These are phyloP conservation scores for Elsinoe perseae DNA, from an alignment of 2,329 filamentous ascomycete genomes.

Conservation along the genomic window DNA sequence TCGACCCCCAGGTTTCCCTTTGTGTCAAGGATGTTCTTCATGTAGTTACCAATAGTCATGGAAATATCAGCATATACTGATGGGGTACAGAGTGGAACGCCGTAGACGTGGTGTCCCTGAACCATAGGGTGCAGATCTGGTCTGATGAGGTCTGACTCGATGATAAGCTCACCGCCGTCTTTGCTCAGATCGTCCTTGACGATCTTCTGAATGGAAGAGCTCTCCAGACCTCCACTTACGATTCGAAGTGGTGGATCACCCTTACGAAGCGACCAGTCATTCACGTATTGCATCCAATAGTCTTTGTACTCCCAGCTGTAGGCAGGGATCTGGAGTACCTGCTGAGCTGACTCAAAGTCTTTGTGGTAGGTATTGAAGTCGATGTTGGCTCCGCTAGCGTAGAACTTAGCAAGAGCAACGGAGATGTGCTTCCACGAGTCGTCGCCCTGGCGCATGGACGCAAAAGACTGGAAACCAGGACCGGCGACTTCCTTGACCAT, in stretches of 20 bases:
- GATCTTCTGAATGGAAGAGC: conserved; percentile 34
- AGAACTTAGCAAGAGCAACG: conserved; percentile 41
- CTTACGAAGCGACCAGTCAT: conserved; percentile 28
- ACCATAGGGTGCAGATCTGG: conserved; percentile 33
- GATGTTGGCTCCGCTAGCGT: conserved; percentile 51
- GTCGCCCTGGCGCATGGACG: conserved; percentile 37
- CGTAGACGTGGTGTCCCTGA: conserved; percentile 39
- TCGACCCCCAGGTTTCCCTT: conserved; percentile 27
- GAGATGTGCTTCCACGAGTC: conserved; percentile 38
- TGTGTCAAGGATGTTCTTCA: conserved; percentile 16
- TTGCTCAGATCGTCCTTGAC: conserved; percentile 29
- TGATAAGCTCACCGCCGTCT: conserved; percentile 25
- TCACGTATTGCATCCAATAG: conserved; percentile 33
- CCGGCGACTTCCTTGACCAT: conserved; percentile 36
- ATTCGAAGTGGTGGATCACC: conserved; percentile 20
- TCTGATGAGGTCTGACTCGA: conserved; percentile 37
- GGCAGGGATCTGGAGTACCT: conserved; percentile 46
- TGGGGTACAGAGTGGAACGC: conserved; percentile 35
- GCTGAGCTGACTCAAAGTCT: conserved; percentile 39
- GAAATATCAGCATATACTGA: conserved; percentile 32
- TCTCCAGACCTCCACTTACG: conserved; percentile 21
- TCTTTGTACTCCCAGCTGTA: conserved; percentile 31
- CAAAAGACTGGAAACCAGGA: conserved; percentile 24
- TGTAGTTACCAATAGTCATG: conserved; percentile 27
- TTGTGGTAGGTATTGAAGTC: conserved; percentile 56